Evolutionary conservation across 2,329 filamentous ascomycete genomes (phyloP), one percentile per base, ranked within the genome.

Genomic region (Penicillium sp.): DNA sequence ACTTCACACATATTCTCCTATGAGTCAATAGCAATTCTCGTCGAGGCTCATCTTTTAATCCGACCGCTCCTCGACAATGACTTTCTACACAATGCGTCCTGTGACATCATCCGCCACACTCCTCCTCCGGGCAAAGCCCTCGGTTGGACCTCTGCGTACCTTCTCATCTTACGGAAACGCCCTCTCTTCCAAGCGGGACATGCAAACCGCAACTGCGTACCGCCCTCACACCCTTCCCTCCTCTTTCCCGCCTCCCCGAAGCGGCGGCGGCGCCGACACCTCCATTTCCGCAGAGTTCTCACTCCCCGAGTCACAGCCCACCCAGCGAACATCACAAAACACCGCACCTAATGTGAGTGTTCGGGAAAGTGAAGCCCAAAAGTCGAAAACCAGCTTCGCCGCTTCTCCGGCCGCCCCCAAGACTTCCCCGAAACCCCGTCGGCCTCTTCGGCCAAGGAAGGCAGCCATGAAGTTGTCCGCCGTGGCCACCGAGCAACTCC

Each of bases 401-500:
- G 52, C 74, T 24, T 58, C 73, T 47, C 56, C 66, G 44, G 46
- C 71, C 31, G 55, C 76, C 32, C 54, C 75, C 3, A 76, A 79
- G 49, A 66, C 75, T 42, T 60, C 78, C 11, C 70, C 80, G 16
- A 81, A 85, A 65, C 82, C 86, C 16, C 84, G 83, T 64, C 82
- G 83, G 61, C 92, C 88, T 70, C 81, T 96, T 31, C 83, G 88
- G 36, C 84, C 93, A 11, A 86, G 92, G 54, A 97, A 97, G 78
- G 92, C 94, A 1, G 91, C 93, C 2, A 93, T 99, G 80, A 91
- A 85, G 63, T 82, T 99, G 22, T 92, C 92, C 0, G 84, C 90
- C 0, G 78, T 86, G 1, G 94, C 94, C 0, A 88, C 96, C 2
- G 80, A 86, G 44, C 92, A 96, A 66, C 81, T 99, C 32, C 85